A percentile compares a stretch with the other conserved stretches of the same genome.
These are phyloP conservation scores for Colletotrichum scovillei DNA, from an alignment of 2,329 filamentous ascomycete genomes.

Conservation along the genomic window DNA sequence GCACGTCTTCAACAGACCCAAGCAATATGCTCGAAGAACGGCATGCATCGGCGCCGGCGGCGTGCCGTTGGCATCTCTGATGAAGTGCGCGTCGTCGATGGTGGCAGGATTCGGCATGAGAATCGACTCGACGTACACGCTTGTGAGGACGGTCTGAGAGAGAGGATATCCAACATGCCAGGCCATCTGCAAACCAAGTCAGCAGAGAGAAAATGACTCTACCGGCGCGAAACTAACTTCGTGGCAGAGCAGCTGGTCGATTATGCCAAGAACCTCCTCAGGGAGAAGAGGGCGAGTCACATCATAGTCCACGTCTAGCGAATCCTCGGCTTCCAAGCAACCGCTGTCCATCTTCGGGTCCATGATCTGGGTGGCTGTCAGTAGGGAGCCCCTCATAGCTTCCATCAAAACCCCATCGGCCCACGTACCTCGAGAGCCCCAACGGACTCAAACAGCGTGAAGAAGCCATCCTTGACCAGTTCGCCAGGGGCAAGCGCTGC, in stretches of 20 bases:
- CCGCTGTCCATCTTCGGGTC: constrained; percentile 99
- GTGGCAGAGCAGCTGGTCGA: constrained; percentile 90
- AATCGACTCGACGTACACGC: constrained; percentile 87
- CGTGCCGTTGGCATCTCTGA: constrained; percentile 45
- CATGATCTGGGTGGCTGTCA: constrained; percentile 78
- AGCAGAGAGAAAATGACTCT: neutral
- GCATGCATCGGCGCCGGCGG: constrained; percentile 61
- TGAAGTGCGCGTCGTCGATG: constrained; percentile 75
- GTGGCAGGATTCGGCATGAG: constrained; percentile 75
- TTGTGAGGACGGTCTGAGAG: constrained; percentile 94
- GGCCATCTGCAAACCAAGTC: constrained; percentile 73
- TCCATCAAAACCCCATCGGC: neutral
- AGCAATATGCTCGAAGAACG: constrained; percentile 85
- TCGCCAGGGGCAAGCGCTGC: constrained; percentile 82
- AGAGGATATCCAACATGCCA: constrained; percentile 98
- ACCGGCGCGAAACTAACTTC: constrained; percentile 68
- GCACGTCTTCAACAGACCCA: constrained; percentile 86
- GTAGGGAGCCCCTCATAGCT: neutral
- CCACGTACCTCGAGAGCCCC: constrained; percentile 78
- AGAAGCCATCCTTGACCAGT: constrained; percentile 92
- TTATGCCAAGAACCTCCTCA: constrained; percentile 88
- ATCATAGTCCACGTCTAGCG: constrained; percentile 87
- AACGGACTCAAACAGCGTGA: constrained; percentile 94
- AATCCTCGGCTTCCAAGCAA: constrained; percentile 80
- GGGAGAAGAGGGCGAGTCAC: constrained; percentile 75